Evolutionary conservation across 1,284 basidiomycete genomes (phyloP).

Genomic region (Golubevia sp.): DNA sequence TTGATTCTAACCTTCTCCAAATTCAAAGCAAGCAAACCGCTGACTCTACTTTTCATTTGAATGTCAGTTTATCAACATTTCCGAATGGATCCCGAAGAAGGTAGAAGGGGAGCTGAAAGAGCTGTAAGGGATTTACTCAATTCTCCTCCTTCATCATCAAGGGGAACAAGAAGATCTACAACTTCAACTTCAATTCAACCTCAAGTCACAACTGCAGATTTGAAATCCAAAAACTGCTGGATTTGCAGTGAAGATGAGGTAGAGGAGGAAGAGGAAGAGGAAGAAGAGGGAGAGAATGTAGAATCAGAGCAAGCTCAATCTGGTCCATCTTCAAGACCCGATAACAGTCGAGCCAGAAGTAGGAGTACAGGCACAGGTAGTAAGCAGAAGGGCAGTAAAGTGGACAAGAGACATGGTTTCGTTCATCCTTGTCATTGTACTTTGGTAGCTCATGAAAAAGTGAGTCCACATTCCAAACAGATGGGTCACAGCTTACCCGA

Average conservation of each 20-base stretch:
- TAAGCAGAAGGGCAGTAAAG: neutral
- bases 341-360: neutral
- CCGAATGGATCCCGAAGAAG: no score
- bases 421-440: slow-evolving; percentile 50
- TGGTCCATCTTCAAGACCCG: neutral
- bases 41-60: no score
- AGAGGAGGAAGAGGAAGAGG: slow-evolving; percentile 9
- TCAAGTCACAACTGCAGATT: slow-evolving; percentile 30
- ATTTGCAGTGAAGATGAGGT: slow-evolving; percentile 48
- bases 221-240: slow-evolving; percentile 38
- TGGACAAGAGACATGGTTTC: slow-evolving; percentile 19
- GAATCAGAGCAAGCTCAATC: neutral
- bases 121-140: no score
- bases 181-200: slow-evolving; percentile 3
- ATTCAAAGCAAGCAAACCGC: no score
- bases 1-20: no score
- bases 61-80: no score
- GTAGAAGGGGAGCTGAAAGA: no score
- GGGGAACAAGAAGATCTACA: no score
- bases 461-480: neutral
- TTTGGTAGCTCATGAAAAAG: slow-evolving; percentile 42
- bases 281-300: neutral
- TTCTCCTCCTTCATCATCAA: no score
- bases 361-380: neutral
- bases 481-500: no score